Base-by-base conservation (phyloP, 108 stramenopile genomes). In the Skeletonema costatum region DNA sequence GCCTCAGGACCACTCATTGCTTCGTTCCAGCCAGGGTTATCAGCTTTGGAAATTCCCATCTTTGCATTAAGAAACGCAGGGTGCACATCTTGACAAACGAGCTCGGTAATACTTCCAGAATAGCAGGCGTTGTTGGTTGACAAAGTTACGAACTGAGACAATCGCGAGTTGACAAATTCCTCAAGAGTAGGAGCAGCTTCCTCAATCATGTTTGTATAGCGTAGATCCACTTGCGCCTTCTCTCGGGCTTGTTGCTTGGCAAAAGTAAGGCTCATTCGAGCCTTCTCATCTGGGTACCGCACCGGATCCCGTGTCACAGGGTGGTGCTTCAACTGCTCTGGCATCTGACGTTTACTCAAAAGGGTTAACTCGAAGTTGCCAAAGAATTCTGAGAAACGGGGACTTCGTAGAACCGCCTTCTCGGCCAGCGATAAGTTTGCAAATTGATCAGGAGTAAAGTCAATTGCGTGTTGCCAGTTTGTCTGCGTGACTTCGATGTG, bases 1-100 rank as follows among this genome's bases (percentile, higher is more conserved):
- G 38, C 39, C 19, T 76, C 29, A 1, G 86, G 86, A 0, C 86
- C 82, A 48, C 66, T 75, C 78, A 83, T 83, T 1, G 85, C 86
- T 74, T 83, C 68, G 0, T 81, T 9, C 62, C 73, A 84, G 16
- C 31, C 63, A 1, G 86, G 83, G 21, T 79, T 81, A 3, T 86
- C 77, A 1, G 70, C 73, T 2, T 51, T 30, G 19, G 41, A 68
- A 5, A 38, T 65, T 13, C 33, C 19, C 8, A 38, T 0, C 39
- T 65, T 65, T 3, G 64, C 64, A 50, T 50, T 50, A 50, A 50
- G 50, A n/a, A 50, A 50, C 17, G 17, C 16, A 1, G 50, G 50
- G 17, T 50, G 50, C n/a, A 50, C 50, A 5, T 50, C 50, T 50
- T 50, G 50, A 6, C 50, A 50, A 1, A 50, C 17, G 17, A 50